phyloP scores from a whole-genome alignment of 331 rosid species.

The Cydonia oblonga region DNA sequence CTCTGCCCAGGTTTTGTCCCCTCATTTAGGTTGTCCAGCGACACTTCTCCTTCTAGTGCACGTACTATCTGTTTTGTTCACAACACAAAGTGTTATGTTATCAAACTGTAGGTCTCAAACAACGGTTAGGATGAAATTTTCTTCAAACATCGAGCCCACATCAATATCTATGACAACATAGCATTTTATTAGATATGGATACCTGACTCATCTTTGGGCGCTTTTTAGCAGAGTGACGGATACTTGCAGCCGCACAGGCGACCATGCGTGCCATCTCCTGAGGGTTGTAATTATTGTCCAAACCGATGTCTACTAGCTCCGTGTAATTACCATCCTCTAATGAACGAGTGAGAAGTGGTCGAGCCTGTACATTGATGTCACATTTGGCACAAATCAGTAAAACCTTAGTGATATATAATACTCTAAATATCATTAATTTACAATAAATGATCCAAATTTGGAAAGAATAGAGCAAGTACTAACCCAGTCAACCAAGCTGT shows the following conservation, averaged over 20 bases:
- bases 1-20: constrained; percentile 27
- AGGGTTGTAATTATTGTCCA: constrained; percentile 42
- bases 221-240: constrained; percentile 69
- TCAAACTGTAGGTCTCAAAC: neutral
- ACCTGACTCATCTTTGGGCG: constrained; percentile 92
- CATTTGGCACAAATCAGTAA: neutral
- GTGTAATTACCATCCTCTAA: constrained; percentile 46
- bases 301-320: constrained; percentile 51
- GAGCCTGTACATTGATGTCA: constrained; percentile 41
- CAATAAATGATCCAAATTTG: neutral
- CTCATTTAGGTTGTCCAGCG: constrained; percentile 61
- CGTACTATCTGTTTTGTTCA: constrained; percentile 43
- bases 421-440: neutral
- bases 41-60: constrained; percentile 68
- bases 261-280: constrained; percentile 66
- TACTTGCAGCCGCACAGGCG: constrained; percentile 71
- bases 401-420: neutral
- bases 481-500: constrained; percentile 88
- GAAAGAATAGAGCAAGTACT: constrained; percentile 5
- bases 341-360: constrained; percentile 57
- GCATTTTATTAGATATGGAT: neutral
- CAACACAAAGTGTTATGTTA: neutral
- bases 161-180: neutral
- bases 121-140: neutral
- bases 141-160: neutral